Conservation (phyloP, 2,329 filamentous ascomycete species). For the Stagonosporopsis vannaccii region DNA sequence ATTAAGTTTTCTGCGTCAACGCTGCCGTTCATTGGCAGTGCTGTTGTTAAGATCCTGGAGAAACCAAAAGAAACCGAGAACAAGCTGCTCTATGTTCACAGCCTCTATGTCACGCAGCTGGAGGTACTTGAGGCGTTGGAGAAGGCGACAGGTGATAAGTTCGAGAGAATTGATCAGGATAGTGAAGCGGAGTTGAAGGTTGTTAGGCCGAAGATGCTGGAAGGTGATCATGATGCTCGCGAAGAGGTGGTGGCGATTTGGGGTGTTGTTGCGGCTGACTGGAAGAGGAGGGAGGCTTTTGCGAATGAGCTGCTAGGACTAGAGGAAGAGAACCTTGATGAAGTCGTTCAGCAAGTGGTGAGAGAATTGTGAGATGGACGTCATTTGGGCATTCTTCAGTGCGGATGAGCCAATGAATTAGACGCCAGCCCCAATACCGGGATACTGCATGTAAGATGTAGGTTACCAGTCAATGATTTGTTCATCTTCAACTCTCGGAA, state of each 20-base stretch:
- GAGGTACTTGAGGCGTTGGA: constrained; percentile 65
- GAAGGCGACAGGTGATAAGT: constrained; percentile 60
- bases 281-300: constrained; percentile 41
- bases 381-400: too few species aligned
- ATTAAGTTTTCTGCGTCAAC: constrained; percentile 62
- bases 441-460: background rate
- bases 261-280: constrained; percentile 46
- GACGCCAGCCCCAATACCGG: background rate
- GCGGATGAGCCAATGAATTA: too few species aligned
- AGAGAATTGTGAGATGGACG: constrained; percentile 15
- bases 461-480: background rate
- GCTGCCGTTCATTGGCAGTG: constrained; percentile 60
- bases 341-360: constrained; percentile 39
- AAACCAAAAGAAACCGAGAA: constrained; percentile 59
- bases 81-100: constrained; percentile 65
- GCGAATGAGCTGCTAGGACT: constrained; percentile 44
- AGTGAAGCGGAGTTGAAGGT: constrained; percentile 40
- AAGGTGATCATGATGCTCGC: constrained; percentile 39
- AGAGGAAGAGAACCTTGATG: constrained; percentile 41
- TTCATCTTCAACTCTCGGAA: background rate
- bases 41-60: constrained; percentile 61
- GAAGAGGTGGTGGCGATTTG: constrained; percentile 46
- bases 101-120: constrained; percentile 65
- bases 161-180: constrained; percentile 54
- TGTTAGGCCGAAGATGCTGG: constrained; percentile 42